Base-by-base conservation (phyloP, 2,329 filamentous ascomycete genomes). In the Stemphylium beticola region DNA sequence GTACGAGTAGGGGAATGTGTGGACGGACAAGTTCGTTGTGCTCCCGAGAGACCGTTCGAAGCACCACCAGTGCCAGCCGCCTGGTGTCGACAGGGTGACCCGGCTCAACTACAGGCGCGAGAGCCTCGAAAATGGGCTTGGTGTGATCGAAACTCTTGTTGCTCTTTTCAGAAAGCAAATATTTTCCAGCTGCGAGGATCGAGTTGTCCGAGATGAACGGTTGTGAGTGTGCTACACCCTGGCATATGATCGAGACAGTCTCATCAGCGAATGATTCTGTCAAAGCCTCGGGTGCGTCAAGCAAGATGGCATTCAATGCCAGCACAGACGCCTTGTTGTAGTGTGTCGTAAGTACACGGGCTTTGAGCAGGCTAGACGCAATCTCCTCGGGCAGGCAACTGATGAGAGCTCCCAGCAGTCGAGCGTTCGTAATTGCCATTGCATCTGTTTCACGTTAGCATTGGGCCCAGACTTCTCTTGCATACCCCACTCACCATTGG, bases 171-270 rank as follows among this genome's bases (percentile, higher is more conserved):
- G 85, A 83, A 12, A 98, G 82, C 9, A 98, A 82, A 71, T 92
- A 96, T 76, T 98, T 98, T 65, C 93, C 95, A 17, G 92, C 89
- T 33, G 93, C 93, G 29, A 97, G 82, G 55, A 96, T 90, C 65
- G 86, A 88, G 73, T 97, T 96, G 71, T 96, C 91, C 44, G 91
- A 87, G 56, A 98, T 87, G 72, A 90, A 92, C n/a, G 88, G 73
- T 41, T 76, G 83, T 87, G 93, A 65, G 77, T 87, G 87, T 24
- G 81, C 78, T 75, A 98, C 90, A 61, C 92, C 93, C 74, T 91
- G 86, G 69, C 87, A 88, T 37, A 99, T 87, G 42, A 91, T 77
- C n/a, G 87, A 82, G 4, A 90, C 85, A 32, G 93, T 83, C 57
- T 96, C 91, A 26, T 92, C 87, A 1, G 83, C 83, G 64, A 92